A percentile compares a stretch with the other conserved stretches of the same genome.
Evolutionary conservation across 2,329 filamentous ascomycete species (phyloP).

Genomic region (Fulvia fulva): DNA sequence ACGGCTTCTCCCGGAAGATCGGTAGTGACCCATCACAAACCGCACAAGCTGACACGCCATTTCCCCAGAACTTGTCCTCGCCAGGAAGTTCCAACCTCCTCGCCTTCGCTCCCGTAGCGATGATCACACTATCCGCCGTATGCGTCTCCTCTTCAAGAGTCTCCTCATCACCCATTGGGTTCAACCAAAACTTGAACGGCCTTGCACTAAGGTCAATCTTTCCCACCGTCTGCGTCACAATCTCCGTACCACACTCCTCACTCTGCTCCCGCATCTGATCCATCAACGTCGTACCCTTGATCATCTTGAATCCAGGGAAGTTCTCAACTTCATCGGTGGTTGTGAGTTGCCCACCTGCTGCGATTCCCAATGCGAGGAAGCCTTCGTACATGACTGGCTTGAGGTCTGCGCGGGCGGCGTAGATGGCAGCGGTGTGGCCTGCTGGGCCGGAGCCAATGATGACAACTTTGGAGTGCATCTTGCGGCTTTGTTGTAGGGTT

Average conservation of each 20-base stretch:
- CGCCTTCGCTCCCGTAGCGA: slow-evolving; percentile 92
- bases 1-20: slow-evolving; percentile 93
- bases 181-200: slow-evolving; percentile 82
- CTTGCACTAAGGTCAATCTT: slow-evolving; percentile 78
- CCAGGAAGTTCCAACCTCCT: slow-evolving; percentile 76
- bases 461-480: slow-evolving; percentile 91
- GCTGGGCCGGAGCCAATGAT: slow-evolving; percentile 80
- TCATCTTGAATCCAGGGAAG: slow-evolving; percentile 89
- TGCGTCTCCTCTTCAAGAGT: slow-evolving; percentile 62
- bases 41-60: slow-evolving; percentile 90
- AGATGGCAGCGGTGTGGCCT: slow-evolving; percentile 95
- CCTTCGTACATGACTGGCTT: slow-evolving; percentile 96
- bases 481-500: slow-evolving; percentile 43
- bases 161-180: slow-evolving; percentile 75
- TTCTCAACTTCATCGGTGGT: slow-evolving; percentile 99
- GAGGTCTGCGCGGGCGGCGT: slow-evolving; percentile 89
- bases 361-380: slow-evolving; percentile 95
- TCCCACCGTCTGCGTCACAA: slow-evolving; percentile 87
- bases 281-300: slow-evolving; percentile 87
- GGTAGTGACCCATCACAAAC: slow-evolving; percentile 96
- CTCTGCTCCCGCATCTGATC: slow-evolving; percentile 93
- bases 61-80: slow-evolving; percentile 96
- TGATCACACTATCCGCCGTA: slow-evolving; percentile 88
- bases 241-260: slow-evolving; percentile 83
- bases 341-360: slow-evolving; percentile 92